phyloP scores from a whole-genome alignment of 192 early-diverging fungal genomes.

The Coemansia sp. region DNA sequence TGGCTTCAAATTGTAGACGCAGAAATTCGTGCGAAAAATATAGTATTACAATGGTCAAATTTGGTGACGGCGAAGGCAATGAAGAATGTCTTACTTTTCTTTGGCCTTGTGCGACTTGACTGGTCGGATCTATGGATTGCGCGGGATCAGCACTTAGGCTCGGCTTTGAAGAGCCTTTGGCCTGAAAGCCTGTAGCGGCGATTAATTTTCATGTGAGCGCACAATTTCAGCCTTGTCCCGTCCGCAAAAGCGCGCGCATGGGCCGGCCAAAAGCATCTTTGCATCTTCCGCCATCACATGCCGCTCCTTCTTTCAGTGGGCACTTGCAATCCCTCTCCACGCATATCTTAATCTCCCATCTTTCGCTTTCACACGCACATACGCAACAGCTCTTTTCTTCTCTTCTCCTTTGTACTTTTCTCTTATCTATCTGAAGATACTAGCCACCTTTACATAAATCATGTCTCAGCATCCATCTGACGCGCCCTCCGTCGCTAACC shows the following conservation, averaged over 20 bases:
- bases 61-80: not conserved
- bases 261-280: slow-evolving; percentile 1
- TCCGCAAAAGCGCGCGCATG: not conserved
- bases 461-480: slow-evolving; percentile 45
- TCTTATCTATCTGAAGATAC: slow-evolving; percentile 1
- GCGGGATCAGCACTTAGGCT: not conserved
- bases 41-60: not conserved
- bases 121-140: not conserved
- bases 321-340: slow-evolving; percentile 6
- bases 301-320: slow-evolving; percentile 1
- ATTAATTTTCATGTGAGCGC: slow-evolving; percentile 22
- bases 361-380: not conserved
- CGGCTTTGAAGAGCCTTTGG: not conserved
- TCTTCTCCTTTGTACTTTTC: slow-evolving; percentile 10
- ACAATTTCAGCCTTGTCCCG: not conserved
- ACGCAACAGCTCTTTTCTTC: not conserved
- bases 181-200: not conserved
- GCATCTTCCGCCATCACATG: slow-evolving; percentile 13
- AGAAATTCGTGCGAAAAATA: not conserved
- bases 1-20: not conserved
- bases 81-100: not conserved
- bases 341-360: not conserved
- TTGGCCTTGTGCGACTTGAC: not conserved
- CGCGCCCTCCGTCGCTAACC: slow-evolving; percentile 44
- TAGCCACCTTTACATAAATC: not conserved